phyloP scores from a whole-genome alignment of 352 stramenopile genomes.

The Phytopythium chamaehyphon region DNA sequence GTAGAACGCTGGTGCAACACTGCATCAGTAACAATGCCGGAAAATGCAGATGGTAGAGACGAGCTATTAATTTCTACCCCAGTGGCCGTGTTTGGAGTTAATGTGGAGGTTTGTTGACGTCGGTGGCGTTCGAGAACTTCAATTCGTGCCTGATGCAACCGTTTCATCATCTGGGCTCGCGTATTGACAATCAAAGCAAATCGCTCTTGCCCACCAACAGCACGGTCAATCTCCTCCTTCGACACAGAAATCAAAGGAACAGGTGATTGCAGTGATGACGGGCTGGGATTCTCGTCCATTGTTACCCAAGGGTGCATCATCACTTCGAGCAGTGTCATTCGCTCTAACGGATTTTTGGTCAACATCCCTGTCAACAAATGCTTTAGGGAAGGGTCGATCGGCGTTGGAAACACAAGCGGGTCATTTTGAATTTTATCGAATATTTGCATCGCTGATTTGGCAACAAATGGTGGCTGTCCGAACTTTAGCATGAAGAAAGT shows the following conservation, averaged over 20 bases:
- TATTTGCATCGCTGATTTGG: conserved; percentile 84
- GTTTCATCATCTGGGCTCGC: conserved; percentile 67
- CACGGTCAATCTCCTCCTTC: conserved; percentile 74
- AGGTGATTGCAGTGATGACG: conserved; percentile 14
- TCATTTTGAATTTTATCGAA: conserved; percentile 87
- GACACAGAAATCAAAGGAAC: conserved; percentile 53
- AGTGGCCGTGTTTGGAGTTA: too few species aligned
- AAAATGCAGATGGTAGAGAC: too few species aligned
- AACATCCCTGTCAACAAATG: conserved; percentile 65
- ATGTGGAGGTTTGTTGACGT: neutral
- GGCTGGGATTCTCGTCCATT: conserved; percentile 45
- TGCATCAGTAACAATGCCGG: conserved; percentile 6
- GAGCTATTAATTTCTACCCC: too few species aligned
- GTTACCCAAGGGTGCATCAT: conserved; percentile 81
- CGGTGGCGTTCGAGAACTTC: conserved; percentile 21
- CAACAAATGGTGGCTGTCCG: conserved; percentile 86
- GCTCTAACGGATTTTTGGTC: conserved; percentile 50
- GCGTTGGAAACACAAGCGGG: conserved; percentile 51
- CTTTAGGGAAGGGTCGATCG: conserved; percentile 48
- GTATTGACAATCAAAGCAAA: conserved; percentile 67
- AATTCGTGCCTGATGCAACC: conserved; percentile 37
- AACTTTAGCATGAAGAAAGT: conserved; percentile 90
- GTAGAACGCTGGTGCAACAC: conserved; percentile 1
- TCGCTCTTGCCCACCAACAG: conserved; percentile 47
- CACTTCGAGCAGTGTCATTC: conserved; percentile 56